These are phyloP conservation scores for Candida piceae DNA, from an alignment of 805 yeast genomes.

Conservation along the genomic window DNA sequence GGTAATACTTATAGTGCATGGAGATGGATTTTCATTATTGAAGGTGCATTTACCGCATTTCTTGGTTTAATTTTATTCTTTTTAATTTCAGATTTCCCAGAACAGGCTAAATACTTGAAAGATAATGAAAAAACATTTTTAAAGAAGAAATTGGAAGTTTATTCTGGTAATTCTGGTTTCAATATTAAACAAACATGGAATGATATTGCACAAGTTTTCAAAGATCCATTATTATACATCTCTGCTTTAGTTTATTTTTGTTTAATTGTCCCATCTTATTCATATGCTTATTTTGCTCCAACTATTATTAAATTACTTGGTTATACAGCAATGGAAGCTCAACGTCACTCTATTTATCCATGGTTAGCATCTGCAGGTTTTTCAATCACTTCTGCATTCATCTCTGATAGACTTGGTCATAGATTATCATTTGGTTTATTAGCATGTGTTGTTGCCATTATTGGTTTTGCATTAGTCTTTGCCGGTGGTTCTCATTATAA, in stretches of 20 bases:
- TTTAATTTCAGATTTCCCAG: slow-evolving; percentile 67
- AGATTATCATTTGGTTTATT: slow-evolving; percentile 41
- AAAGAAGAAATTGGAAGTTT: slow-evolving; percentile 54
- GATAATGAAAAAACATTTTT: slow-evolving; percentile 49
- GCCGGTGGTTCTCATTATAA: slow-evolving; percentile 34
- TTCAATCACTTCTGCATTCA: slow-evolving; percentile 54
- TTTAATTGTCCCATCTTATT: slow-evolving; percentile 65
- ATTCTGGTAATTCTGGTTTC: slow-evolving; percentile 44
- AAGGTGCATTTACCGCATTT: slow-evolving; percentile 33
- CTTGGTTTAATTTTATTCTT: slow-evolving; percentile 34
- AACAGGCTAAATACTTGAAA: slow-evolving; percentile 51
- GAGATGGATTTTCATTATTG: slow-evolving; percentile 42
- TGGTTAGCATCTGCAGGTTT: slow-evolving; percentile 75
- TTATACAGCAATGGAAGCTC: slow-evolving; percentile 67
- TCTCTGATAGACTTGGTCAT: slow-evolving; percentile 49
- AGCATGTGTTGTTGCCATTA: slow-evolving; percentile 35
- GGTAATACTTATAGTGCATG: slow-evolving; percentile 41
- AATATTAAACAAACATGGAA: slow-evolving; percentile 41
- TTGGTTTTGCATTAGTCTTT: slow-evolving; percentile 53
- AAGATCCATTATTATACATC: slow-evolving; percentile 54
- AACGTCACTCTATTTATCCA: slow-evolving; percentile 79
- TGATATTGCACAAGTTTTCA: slow-evolving; percentile 47
- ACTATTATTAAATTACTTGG: slow-evolving; percentile 58
- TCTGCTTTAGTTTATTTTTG: slow-evolving; percentile 62
- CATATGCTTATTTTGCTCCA: slow-evolving; percentile 71